phyloP scores from a whole-genome alignment of 208 protist genomes.

The Crithidia expoeki region DNA sequence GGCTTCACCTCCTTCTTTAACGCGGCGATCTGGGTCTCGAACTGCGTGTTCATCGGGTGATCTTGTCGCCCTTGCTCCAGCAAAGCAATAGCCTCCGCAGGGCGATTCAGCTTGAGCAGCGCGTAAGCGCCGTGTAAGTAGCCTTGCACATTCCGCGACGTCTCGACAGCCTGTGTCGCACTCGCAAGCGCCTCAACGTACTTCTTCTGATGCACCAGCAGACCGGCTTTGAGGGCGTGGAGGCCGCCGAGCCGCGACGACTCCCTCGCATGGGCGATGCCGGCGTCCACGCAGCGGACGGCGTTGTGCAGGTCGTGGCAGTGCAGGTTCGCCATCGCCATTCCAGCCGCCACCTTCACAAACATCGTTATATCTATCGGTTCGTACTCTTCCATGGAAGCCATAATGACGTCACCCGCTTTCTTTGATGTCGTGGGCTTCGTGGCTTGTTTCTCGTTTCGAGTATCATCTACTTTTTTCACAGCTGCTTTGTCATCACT shows the following conservation, averaged over 20 bases:
- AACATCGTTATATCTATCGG: conserved; percentile 83
- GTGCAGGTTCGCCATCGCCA: conserved; percentile 86
- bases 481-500: neutral
- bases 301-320: conserved; percentile 77
- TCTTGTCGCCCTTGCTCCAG: conserved; percentile 62
- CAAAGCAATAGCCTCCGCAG: conserved; percentile 61
- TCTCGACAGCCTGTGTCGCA: conserved; percentile 65
- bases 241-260: conserved; percentile 69
- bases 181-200: conserved; percentile 65
- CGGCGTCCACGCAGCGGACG: conserved; percentile 73
- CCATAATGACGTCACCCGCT: conserved; percentile 48
- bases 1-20: conserved; percentile 51
- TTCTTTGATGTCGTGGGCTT: neutral
- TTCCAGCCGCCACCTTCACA: conserved; percentile 73
- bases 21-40: conserved; percentile 55
- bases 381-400: conserved; percentile 60
- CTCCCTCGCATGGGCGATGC: conserved; percentile 68
- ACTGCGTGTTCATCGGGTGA: conserved; percentile 73
- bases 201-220: conserved; percentile 77
- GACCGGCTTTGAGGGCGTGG: conserved; percentile 81
- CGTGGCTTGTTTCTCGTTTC: no score
- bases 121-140: conserved; percentile 86
- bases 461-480: neutral
- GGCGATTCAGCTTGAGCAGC: conserved; percentile 52
- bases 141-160: conserved; percentile 76